Base-by-base conservation (phyloP, 108 stramenopile genomes). In the Stephanodiscus minutulus region DNA sequence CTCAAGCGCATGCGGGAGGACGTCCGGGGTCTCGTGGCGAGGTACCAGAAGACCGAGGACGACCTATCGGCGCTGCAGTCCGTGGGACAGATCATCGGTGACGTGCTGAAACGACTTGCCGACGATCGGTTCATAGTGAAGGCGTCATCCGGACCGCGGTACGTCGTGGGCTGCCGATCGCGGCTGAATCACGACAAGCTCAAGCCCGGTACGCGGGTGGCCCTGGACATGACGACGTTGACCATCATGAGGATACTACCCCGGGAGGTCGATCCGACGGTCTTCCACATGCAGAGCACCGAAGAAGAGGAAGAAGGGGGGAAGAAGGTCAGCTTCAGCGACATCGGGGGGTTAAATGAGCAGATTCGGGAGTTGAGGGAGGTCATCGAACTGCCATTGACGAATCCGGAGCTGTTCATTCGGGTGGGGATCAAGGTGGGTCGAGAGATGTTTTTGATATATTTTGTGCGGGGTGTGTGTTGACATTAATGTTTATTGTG, bases 171-270 rank as follows among this genome's bases (percentile, higher is more conserved):
- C 11, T 97, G 96, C 70, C 88, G 98, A 22, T 83, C 86, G 15
- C 81, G 97, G 18, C 79, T 99, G 61, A 96, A 97, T 72, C 96
- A 95, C 69, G 79, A 82, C 25, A 94, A 88, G 59, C 83, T 99
- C 47, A 95, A 94, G 83, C 89, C 96, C 13, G 98, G 99, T 43
- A 97, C 95, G n/a, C 83, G 99, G 10, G 97, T 98, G 7, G 92
- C 97, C 5, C 77, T 99, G 62, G 98, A 99, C 78, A 97, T 98
- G 97, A 98, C 97, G n/a, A 99, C 98, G n/a, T 76, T 99, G 53
- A 99, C 99, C 36, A 98, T 99, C 74, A 99, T 99, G 99, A 83
- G 97, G 54, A 81, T 96, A 25, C 80, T 99, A 59, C 98, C 98
- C 10, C 84, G 98, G 46, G 97, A 99, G 76, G 98, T 99, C 27